A percentile compares a stretch with the other conserved stretches of the same genome.
Evolutionary conservation across 441 rosid species (phyloP).

Genomic region (Jatropha podagrica): DNA sequence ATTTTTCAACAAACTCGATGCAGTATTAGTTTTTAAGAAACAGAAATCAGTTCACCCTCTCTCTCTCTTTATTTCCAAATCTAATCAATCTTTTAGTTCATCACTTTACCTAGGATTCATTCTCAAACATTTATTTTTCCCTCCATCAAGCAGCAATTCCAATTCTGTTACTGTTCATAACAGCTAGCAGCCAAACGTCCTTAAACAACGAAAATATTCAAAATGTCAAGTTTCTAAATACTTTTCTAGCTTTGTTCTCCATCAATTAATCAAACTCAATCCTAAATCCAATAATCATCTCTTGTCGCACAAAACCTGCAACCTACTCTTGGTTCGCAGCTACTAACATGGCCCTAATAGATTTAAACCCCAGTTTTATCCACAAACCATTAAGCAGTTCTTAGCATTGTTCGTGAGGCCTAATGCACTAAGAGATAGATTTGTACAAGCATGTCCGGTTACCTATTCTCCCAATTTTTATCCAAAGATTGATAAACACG

Average conservation of each 20-base stretch:
- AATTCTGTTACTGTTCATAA: neutral
- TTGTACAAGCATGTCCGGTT: neutral
- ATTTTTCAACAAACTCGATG: no score
- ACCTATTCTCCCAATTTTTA: neutral
- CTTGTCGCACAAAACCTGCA: neutral
- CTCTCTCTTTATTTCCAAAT: no score
- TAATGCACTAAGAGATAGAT: neutral
- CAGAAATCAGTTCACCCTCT: no score
- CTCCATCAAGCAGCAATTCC: slow-evolving; percentile 1
- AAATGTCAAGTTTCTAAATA: neutral
- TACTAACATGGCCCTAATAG: neutral
- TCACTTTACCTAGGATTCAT: no score
- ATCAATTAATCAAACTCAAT: neutral
- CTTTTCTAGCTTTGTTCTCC: neutral
- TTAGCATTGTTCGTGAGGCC: neutral
- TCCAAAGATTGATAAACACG: neutral
- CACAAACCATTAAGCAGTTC: neutral
- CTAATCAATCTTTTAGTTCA: no score
- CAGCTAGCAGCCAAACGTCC: neutral
- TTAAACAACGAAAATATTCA: neutral
- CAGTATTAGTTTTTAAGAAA: no score
- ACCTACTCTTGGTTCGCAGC: neutral
- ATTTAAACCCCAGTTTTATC: neutral
- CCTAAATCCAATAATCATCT: neutral
- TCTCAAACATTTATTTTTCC: neutral